Percentiles rank a stretch among this genome's conserved stretches.
phyloP scores from a whole-genome alignment of 768 basidiomycete genomes.

The Serpula lacrymans region DNA sequence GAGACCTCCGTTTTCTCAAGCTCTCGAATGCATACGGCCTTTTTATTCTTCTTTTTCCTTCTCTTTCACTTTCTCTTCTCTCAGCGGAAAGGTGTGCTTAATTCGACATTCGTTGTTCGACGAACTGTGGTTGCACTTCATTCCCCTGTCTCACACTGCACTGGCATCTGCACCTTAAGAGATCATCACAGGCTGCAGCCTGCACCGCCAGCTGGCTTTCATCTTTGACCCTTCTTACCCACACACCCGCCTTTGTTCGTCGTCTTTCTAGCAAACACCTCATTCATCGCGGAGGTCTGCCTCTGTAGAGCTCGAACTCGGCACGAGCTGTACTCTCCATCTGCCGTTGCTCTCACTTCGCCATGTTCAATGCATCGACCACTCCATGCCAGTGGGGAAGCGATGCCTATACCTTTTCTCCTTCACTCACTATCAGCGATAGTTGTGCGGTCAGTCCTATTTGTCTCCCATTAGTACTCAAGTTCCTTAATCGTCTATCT shows the following conservation, averaged over 20 bases:
- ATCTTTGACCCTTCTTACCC: conserved; percentile 2
- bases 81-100: not conserved
- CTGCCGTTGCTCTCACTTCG: conserved; percentile 9
- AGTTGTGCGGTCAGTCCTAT: conserved; percentile 40
- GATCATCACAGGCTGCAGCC: conserved; percentile 1
- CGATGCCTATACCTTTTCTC: conserved; percentile 21
- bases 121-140: conserved; percentile 1
- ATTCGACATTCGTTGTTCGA: not conserved
- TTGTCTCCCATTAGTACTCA: not conserved
- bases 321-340: conserved; percentile 12
- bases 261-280: conserved; percentile 7
- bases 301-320: too few relatives aligned
- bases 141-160: conserved; percentile 1
- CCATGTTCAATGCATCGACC: conserved; percentile 13
- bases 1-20: not conserved
- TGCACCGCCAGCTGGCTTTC: conserved; percentile 9
- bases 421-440: conserved; percentile 35
- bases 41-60: not conserved
- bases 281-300: too few relatives aligned
- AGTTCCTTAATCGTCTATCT: conserved; percentile 10
- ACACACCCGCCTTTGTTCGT: not conserved
- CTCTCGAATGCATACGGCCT: not conserved
- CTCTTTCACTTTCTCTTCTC: not conserved
- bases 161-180: conserved; percentile 9
- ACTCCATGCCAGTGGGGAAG: conserved; percentile 10